Evolutionary conservation across 176 grass and related monocot genomes (phyloP).

Genomic region (Leersia perrieri): DNA sequence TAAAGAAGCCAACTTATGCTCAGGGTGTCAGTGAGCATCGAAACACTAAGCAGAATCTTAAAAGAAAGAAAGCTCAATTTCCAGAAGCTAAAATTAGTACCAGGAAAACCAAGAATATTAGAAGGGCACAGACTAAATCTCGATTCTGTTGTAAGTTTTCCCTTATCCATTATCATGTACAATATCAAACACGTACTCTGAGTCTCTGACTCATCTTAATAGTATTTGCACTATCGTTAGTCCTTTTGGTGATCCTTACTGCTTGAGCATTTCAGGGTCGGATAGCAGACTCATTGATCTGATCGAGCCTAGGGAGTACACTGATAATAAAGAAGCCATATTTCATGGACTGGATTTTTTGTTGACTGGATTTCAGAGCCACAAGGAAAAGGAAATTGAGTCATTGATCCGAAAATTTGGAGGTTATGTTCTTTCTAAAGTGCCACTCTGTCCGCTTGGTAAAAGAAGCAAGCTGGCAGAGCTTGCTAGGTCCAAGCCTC

Average conservation of each 20-base stretch:
- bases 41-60: conserved; percentile 8
- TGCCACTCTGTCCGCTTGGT: conserved; percentile 54
- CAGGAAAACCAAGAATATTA: conserved; percentile 36
- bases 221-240: background rate
- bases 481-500: conserved; percentile 53
- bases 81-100: conserved; percentile 46
- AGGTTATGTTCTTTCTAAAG: conserved; percentile 68
- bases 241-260: conserved; percentile 22
- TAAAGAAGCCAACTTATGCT: conserved; percentile 26
- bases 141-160: conserved; percentile 52
- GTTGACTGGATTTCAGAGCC: conserved; percentile 74
- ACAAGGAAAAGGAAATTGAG: conserved; percentile 73
- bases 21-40: conserved; percentile 18
- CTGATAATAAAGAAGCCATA: conserved; percentile 45
- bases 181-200: background rate
- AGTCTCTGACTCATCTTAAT: background rate
- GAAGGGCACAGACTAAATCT: conserved; percentile 43
- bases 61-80: conserved; percentile 69
- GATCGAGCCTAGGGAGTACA: conserved; percentile 7
- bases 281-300: conserved; percentile 21
- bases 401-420: conserved; percentile 56
- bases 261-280: conserved; percentile 44
- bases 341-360: conserved; percentile 88
- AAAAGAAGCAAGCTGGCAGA: conserved; percentile 47
- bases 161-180: conserved; percentile 23